Conservation (phyloP, 2,329 filamentous ascomycete species). For the Sordariomycetes sp. region DNA sequence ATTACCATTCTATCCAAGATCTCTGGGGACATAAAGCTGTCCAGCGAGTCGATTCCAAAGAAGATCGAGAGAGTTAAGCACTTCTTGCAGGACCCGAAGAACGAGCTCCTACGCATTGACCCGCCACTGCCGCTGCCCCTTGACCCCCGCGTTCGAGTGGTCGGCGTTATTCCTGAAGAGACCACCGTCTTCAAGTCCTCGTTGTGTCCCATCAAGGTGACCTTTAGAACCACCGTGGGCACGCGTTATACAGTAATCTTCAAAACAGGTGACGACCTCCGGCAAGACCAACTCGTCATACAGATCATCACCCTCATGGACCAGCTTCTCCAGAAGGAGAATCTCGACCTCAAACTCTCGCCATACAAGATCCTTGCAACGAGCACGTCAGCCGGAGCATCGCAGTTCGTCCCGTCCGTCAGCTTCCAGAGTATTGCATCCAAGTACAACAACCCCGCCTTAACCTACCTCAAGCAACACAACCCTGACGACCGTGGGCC, state of each 20-base stretch:
- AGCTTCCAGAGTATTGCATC: constrained; percentile 73
- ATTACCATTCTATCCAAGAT: constrained; percentile 80
- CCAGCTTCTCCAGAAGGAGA: constrained; percentile 87
- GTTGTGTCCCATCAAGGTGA: constrained; percentile 79
- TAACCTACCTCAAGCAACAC: constrained; percentile 78
- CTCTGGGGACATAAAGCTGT: constrained; percentile 76
- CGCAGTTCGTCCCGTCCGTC: constrained; percentile 85
- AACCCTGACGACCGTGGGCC: constrained; percentile 78
- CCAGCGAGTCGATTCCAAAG: constrained; percentile 63
- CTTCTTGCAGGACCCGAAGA: constrained; percentile 77
- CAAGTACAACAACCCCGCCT: constrained; percentile 64
- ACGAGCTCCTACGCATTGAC: constrained; percentile 75
- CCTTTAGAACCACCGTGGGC: constrained; percentile 72
- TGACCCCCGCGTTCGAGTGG: constrained; percentile 72
- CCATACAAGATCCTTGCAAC: constrained; percentile 96
- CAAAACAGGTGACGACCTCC: constrained; percentile 92
- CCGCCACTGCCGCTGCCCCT: constrained; percentile 80
- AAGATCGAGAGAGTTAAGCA: constrained; percentile 81
- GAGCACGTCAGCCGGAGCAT: constrained; percentile 76
- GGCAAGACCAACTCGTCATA: constrained; percentile 94
- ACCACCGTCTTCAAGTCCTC: constrained; percentile 93
- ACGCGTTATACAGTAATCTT: constrained; percentile 86
- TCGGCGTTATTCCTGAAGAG: constrained; percentile 72
- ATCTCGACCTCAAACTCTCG: constrained; percentile 86
- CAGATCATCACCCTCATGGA: constrained; percentile 98